A percentile compares a stretch with the other conserved stretches of the same genome.
These are phyloP conservation scores for Phytopythium sindhum DNA, from an alignment of 352 stramenopile species.

Conservation along the genomic window DNA sequence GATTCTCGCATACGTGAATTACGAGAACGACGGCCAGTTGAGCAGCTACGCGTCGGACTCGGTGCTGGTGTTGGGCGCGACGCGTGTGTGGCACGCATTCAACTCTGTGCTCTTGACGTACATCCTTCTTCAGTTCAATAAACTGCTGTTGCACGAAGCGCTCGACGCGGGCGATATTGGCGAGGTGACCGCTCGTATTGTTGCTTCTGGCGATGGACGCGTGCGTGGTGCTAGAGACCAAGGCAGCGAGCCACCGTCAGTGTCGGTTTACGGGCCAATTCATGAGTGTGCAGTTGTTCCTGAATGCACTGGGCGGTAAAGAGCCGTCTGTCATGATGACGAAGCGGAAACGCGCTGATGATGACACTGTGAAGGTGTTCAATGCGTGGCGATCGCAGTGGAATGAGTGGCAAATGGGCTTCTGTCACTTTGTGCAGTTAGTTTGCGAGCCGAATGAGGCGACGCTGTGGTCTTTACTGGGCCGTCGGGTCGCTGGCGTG, in stretches of 20 bases:
- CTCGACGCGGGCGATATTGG: conserved; percentile 7
- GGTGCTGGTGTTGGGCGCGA: conserved; percentile 24
- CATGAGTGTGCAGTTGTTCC: neutral
- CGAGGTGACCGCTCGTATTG: neutral
- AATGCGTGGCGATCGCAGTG: neutral
- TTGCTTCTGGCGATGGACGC: conserved; percentile 10
- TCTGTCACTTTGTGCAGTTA: conserved; percentile 31
- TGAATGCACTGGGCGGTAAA: neutral
- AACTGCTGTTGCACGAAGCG: conserved; percentile 6
- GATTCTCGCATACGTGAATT: conserved; percentile 12
- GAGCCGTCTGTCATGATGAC: no score
- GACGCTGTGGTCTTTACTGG: conserved; percentile 27
- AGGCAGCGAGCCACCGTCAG: neutral
- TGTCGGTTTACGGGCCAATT: conserved; percentile 7
- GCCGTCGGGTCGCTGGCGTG: conserved; percentile 15
- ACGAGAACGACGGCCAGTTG: conserved; percentile 14
- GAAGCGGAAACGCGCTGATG: no score
- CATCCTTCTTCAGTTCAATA: conserved; percentile 9
- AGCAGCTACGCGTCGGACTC: conserved; percentile 23
- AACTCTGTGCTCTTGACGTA: neutral
- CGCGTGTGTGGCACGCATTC: conserved; percentile 18
- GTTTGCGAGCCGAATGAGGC: conserved; percentile 9
- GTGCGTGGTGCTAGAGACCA: neutral
- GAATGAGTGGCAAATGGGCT: conserved; percentile 19
- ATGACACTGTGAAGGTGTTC: neutral